These are phyloP conservation scores for Ustilago curta DNA, from an alignment of 1,284 basidiomycete species.

Conservation along the genomic window DNA sequence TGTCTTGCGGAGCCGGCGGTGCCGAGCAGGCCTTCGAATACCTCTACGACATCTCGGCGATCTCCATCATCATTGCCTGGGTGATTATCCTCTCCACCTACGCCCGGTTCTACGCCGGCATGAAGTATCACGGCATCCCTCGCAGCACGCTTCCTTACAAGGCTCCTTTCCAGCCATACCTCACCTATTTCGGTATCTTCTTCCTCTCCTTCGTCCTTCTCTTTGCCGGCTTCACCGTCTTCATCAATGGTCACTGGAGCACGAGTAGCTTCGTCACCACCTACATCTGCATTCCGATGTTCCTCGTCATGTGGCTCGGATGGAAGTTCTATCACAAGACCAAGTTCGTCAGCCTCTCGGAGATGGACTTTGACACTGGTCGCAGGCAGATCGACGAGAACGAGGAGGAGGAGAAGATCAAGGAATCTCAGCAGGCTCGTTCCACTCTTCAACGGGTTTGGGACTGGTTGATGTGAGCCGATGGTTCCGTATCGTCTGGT, in stretches of 20 bases:
- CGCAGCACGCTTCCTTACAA: slow-evolving; percentile 73
- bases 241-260: slow-evolving; percentile 60
- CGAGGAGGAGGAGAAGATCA: slow-evolving; percentile 37
- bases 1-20: slow-evolving; percentile 72
- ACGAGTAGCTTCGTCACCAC: slow-evolving; percentile 81
- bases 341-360: slow-evolving; percentile 61
- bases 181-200: slow-evolving; percentile 52
- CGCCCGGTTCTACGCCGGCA: slow-evolving; percentile 78
- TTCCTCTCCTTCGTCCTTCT: slow-evolving; percentile 54
- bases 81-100: slow-evolving; percentile 82
- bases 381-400: slow-evolving; percentile 49
- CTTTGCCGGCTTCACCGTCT: slow-evolving; percentile 70
- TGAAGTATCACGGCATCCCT: slow-evolving; percentile 75
- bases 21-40: slow-evolving; percentile 75
- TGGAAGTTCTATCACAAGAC: slow-evolving; percentile 74
- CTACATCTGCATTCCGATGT: slow-evolving; percentile 80
- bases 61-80: slow-evolving; percentile 81
- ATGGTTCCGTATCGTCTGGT: no score
- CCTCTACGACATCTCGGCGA: slow-evolving; percentile 75
- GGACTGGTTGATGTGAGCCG: slow-evolving; percentile 42
- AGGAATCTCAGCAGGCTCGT: slow-evolving; percentile 20
- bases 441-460: slow-evolving; percentile 32
- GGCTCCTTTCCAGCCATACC: slow-evolving; percentile 70
- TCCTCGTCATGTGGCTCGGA: slow-evolving; percentile 80
- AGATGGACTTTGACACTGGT: slow-evolving; percentile 75